Evolutionary conservation across 805 yeast genomes (phyloP), one percentile per base, ranked within the genome.

Genomic region (Metschnikowia bowlesiae): DNA sequence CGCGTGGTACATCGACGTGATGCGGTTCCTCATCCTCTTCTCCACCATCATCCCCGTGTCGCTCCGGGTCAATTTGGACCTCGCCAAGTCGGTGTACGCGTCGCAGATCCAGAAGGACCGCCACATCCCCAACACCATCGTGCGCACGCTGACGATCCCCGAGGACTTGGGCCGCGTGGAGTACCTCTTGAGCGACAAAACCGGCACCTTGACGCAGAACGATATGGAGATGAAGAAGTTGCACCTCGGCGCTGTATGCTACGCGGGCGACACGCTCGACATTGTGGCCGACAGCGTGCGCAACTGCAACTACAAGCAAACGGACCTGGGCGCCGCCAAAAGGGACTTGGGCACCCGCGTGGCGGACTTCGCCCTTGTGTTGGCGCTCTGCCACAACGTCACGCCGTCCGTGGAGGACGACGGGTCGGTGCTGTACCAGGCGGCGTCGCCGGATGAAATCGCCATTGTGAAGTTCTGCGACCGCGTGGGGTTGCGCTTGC

Each of bases 401-500:
- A 95, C 99, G 0, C 99, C 99, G 1, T 83, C 96, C 0, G n/a
- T 43, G 7, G 80, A 83, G 56, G 76, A 73, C 35, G 66, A 68
- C 38, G 65, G 62, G 13, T 53, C 48, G 7, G 63, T 71, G 6
- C 79, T 89, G 2, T 94, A 91, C 65, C 99, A 94, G 69, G 99
- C 99, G 0, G 97, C 98, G 0, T 91, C 97, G 0, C 99, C 99
- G 0, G 99, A 94, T 72, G 99, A 94, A 65, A 84, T 94, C 58
- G 99, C 99, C 30, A 94, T 94, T 55, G 98, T 94, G 16, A 85
- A 85, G 62, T 94, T 89, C 70, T 88, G 97, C 0, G 95, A 89
- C 55, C 65, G 74, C 2, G 92, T 91, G 31, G 99, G 99, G 0
- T 73, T 94, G 34, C 80, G 90, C 7, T 75, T 94, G 41, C 76